Conservation (phyloP, 2,329 filamentous ascomycete genomes). For the Alternaria consortialis region DNA sequence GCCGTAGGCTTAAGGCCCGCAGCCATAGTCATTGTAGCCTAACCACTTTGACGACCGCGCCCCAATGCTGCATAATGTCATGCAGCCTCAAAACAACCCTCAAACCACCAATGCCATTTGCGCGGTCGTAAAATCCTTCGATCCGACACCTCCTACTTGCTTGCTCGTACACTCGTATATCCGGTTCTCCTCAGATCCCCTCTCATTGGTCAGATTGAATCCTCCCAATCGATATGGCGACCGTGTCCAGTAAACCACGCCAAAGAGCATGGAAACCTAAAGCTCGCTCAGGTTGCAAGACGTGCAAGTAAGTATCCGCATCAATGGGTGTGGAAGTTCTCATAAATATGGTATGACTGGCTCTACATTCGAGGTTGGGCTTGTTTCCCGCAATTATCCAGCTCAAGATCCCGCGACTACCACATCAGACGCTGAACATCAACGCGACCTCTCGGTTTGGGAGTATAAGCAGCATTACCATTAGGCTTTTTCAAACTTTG, state of each 20-base stretch:
- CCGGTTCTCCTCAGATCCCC: not conserved
- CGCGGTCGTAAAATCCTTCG: constrained; percentile 7
- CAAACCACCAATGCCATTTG: constrained; percentile 10
- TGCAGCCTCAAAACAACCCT: constrained; percentile 10
- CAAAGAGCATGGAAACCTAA: constrained; percentile 30
- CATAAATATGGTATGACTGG: not conserved
- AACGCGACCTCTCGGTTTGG: not conserved
- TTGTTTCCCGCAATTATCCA: not conserved
- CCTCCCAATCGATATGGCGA: constrained; percentile 5
- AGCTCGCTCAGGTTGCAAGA: constrained; percentile 26
- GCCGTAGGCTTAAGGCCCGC: not conserved
- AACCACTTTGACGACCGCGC: constrained; percentile 3
- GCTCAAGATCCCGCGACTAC: not conserved
- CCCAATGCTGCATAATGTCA: constrained; percentile 12
- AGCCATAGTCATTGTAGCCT: constrained; percentile 1
- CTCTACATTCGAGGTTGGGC: not conserved
- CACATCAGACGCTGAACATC: not conserved
- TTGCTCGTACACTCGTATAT: constrained; percentile 11
- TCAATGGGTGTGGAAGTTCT: not conserved
- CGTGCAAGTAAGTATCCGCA: constrained; percentile 27
- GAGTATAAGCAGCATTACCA: not conserved
- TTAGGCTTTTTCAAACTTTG: too few relatives aligned
- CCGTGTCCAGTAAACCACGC: constrained; percentile 18
- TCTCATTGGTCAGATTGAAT: not conserved
- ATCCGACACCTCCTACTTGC: not conserved